phyloP scores from a whole-genome alignment of 805 yeast genomes.

The Kuraishia floccosa region DNA sequence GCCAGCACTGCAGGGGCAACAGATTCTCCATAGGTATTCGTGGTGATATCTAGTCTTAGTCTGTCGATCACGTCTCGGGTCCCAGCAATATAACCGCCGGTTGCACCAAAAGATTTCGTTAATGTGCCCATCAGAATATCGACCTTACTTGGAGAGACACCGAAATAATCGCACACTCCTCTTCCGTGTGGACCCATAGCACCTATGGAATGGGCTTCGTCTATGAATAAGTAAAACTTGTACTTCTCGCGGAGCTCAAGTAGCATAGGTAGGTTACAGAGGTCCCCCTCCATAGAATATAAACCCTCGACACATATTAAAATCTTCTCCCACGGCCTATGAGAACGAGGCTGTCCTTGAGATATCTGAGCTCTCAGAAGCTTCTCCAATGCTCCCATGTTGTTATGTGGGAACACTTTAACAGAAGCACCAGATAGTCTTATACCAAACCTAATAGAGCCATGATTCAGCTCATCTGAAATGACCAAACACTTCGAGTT shows the following conservation, averaged over 20 bases:
- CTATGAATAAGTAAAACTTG: constrained; percentile 83
- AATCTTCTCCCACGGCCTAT: constrained; percentile 91
- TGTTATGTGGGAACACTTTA: constrained; percentile 85
- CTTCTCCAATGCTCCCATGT: constrained; percentile 69
- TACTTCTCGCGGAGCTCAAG: constrained; percentile 71
- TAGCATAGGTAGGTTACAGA: constrained; percentile 69
- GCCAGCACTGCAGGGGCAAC: constrained; percentile 86
- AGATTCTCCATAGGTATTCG: constrained; percentile 72
- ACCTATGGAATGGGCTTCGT: constrained; percentile 98
- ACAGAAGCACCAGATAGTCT: constrained; percentile 89
- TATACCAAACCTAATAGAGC: constrained; percentile 91
- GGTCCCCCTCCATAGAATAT: constrained; percentile 87
- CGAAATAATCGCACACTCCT: constrained; percentile 92
- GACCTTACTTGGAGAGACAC: constrained; percentile 60
- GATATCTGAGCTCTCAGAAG: constrained; percentile 75
- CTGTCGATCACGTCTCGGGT: constrained; percentile 57
- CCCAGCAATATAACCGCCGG: constrained; percentile 96
- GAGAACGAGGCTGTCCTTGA: constrained; percentile 90
- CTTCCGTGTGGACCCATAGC: constrained; percentile 94
- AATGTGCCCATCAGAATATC: constrained; percentile 96
- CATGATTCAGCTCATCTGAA: constrained; percentile 91
- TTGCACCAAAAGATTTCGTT: constrained; percentile 96
- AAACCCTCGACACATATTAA: constrained; percentile 85
- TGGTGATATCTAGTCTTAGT: constrained; percentile 61
- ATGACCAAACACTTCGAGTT: constrained; percentile 85